Conservation (phyloP, 108 stramenopile genomes). For the Mediolabrus comicus region DNA sequence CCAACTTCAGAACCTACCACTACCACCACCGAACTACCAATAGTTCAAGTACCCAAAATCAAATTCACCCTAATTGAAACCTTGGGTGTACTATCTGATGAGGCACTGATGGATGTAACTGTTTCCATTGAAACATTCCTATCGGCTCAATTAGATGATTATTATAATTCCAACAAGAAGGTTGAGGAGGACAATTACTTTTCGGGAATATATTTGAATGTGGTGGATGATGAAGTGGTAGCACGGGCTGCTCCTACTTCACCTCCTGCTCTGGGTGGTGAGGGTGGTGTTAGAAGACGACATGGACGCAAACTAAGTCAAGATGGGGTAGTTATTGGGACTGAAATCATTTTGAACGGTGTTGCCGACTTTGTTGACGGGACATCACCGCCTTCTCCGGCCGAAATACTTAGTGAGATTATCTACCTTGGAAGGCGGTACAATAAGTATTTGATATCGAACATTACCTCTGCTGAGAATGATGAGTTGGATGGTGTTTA, state of each 20-base stretch:
- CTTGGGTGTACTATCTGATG: background rate
- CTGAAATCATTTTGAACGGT: background rate
- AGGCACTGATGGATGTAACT: background rate
- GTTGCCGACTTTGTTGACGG: background rate
- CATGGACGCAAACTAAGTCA: background rate
- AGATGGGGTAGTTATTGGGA: background rate
- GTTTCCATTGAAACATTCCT: background rate
- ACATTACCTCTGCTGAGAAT: background rate
- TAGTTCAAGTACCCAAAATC: background rate
- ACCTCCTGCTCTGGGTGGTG: background rate
- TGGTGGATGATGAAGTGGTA: background rate
- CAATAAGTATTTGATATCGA: background rate
- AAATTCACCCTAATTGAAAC: background rate
- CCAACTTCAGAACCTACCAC: no score
- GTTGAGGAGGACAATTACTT: background rate
- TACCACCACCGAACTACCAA: no score
- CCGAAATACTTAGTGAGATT: background rate
- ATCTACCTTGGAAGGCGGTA: background rate
- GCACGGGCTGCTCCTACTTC: background rate
- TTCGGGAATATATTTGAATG: background rate
- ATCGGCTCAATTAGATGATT: background rate
- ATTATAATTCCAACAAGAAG: background rate
- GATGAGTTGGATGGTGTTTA: background rate
- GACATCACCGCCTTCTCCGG: background rate
- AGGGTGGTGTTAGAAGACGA: background rate